These are phyloP conservation scores for Colletotrichum shisoi DNA, from an alignment of 2,329 filamentous ascomycete species.

Conservation along the genomic window DNA sequence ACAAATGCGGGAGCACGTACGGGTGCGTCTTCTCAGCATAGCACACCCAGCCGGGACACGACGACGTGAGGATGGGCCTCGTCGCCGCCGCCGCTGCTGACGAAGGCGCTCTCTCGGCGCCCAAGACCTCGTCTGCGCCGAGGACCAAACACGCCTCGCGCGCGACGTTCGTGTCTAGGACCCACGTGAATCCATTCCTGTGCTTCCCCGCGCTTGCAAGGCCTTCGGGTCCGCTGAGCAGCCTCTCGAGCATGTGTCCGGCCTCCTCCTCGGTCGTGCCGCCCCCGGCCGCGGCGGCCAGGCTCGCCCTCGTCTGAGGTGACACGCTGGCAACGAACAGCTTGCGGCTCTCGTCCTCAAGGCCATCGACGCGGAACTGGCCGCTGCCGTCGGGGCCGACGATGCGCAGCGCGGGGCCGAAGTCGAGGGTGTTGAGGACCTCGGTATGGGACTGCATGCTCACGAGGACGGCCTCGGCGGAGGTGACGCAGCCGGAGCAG, in stretches of 20 bases:
- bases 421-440: conserved; percentile 82
- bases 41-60: conserved; percentile 97
- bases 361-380: conserved; percentile 55
- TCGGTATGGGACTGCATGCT: conserved; percentile 93
- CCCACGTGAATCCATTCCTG: conserved; percentile 83
- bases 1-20: conserved; percentile 89
- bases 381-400: conserved; percentile 47
- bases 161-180: conserved; percentile 86
- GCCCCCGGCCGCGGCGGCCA: conserved; percentile 82
- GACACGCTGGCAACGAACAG: conserved; percentile 93
- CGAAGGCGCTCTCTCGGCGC: conserved; percentile 38
- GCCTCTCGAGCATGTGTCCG: conserved; percentile 81
- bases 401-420: conserved; percentile 61
- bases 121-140: conserved; percentile 74
- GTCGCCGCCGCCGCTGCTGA: conserved; percentile 17
- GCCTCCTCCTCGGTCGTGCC: conserved; percentile 76
- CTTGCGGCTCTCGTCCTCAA: conserved; percentile 69
- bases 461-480: conserved; percentile 95
- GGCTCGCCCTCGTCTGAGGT: conserved; percentile 86
- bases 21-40: conserved; percentile 99
- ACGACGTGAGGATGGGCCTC: conserved; percentile 80
- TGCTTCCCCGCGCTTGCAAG: conserved; percentile 74
- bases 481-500: conserved; percentile 97
- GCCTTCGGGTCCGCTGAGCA: conserved; percentile 75
- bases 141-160: conserved; percentile 84